Evolutionary conservation across 768 basidiomycete species (phyloP).

Genomic region (Psilocybe cubensis): DNA sequence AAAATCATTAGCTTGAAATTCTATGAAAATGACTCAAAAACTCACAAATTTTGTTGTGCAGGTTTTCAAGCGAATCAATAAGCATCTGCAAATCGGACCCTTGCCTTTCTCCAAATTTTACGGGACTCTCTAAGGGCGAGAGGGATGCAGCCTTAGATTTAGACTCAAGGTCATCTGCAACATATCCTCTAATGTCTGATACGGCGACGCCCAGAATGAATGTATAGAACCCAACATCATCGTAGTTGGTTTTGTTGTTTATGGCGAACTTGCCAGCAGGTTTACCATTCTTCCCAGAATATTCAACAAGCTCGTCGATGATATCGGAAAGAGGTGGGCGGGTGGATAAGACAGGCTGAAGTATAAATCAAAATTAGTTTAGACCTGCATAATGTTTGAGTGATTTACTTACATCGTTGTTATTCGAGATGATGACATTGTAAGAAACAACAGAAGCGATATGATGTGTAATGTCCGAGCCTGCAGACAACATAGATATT

Average conservation of each 20-base stretch:
- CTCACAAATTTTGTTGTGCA: constrained; percentile 69
- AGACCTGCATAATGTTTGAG: constrained; percentile 8
- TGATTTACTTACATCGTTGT: constrained; percentile 18
- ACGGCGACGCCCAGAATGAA: constrained; percentile 62
- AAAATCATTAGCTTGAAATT: not conserved
- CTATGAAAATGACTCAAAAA: constrained; percentile 8
- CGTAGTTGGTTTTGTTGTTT: constrained; percentile 60
- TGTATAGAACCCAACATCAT: constrained; percentile 57
- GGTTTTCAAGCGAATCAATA: constrained; percentile 46
- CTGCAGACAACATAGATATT: constrained; percentile 53
- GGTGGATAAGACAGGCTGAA: constrained; percentile 43
- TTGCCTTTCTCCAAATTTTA: constrained; percentile 30
- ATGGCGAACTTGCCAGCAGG: constrained; percentile 54
- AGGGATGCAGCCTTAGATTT: constrained; percentile 11
- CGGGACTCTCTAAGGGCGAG: constrained; percentile 16
- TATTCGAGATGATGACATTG: constrained; percentile 41
- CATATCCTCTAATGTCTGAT: constrained; percentile 60
- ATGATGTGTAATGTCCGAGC: constrained; percentile 50
- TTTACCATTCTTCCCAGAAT: constrained; percentile 29
- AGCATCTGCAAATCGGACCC: constrained; percentile 53
- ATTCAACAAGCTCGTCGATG: constrained; percentile 48
- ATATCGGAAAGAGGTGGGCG: constrained; percentile 57
- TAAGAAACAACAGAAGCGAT: constrained; percentile 65
- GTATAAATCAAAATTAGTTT: not conserved
- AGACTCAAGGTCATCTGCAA: constrained; percentile 45